Percentiles rank a stretch among this genome's conserved stretches.
Evolutionary conservation across 192 early-diverging fungal genomes (phyloP).

Genomic region (Backusella mclennaniae): DNA sequence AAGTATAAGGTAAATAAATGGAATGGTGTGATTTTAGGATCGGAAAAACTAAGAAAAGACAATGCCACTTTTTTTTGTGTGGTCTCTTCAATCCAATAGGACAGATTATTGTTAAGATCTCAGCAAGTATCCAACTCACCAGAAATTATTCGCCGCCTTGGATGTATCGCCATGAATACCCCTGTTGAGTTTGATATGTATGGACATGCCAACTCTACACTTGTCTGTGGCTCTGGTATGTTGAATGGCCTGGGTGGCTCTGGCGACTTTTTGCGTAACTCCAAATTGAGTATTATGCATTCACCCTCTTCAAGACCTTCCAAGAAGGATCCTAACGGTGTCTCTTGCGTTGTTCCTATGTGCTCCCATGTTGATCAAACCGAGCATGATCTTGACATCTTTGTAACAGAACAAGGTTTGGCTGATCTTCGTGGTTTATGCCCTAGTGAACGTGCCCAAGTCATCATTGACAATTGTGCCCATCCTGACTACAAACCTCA

Average conservation of each 20-base stretch:
- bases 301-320: constrained; percentile 39
- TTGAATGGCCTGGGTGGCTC: constrained; percentile 42
- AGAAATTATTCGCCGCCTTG: constrained; percentile 39
- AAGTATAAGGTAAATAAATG: constrained; percentile 18
- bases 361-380: constrained; percentile 40
- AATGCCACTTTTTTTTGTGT: not conserved
- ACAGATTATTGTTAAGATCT: constrained; percentile 33
- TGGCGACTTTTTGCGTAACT: constrained; percentile 38
- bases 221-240: constrained; percentile 39
- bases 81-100: constrained; percentile 15
- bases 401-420: constrained; percentile 42
- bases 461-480: constrained; percentile 41
- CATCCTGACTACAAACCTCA: constrained; percentile 39
- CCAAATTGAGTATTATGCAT: constrained; percentile 44
- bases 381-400: constrained; percentile 41
- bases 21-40: not conserved
- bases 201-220: constrained; percentile 41
- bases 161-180: constrained; percentile 44
- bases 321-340: constrained; percentile 36
- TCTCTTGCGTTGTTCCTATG: constrained; percentile 40
- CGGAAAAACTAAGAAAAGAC: not conserved
- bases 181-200: constrained; percentile 45
- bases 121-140: constrained; percentile 44
- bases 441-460: constrained; percentile 34
- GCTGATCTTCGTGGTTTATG: constrained; percentile 41